These are phyloP conservation scores for Sporothrix mexicana DNA, from an alignment of 2,329 filamentous ascomycete genomes.

Conservation along the genomic window DNA sequence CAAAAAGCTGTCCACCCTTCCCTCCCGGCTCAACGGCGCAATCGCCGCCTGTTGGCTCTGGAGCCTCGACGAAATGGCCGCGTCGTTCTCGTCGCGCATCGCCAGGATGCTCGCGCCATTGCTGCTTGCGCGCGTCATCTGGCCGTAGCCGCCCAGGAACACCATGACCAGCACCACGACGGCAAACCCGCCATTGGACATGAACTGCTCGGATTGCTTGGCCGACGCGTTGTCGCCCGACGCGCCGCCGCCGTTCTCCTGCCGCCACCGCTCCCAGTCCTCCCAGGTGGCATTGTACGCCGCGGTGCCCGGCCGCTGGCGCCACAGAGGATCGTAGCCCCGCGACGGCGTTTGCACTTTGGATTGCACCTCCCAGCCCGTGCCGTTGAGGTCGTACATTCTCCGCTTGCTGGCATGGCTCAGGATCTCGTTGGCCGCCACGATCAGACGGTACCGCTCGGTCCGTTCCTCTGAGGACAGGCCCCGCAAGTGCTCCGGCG, in stretches of 20 bases:
- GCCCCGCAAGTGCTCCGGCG: slow-evolving; percentile 46
- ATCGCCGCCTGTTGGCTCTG: slow-evolving; percentile 59
- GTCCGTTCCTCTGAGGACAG: slow-evolving; percentile 68
- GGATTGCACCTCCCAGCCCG: slow-evolving; percentile 70
- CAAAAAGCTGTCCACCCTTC: slow-evolving; percentile 78
- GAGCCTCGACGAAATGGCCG: slow-evolving; percentile 67
- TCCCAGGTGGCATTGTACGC: slow-evolving; percentile 92
- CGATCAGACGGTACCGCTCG: slow-evolving; percentile 88
- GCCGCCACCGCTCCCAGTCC: slow-evolving; percentile 88
- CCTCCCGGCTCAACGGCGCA: slow-evolving; percentile 61
- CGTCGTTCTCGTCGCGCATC: slow-evolving; percentile 68
- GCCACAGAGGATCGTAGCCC: slow-evolving; percentile 57
- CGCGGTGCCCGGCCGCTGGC: slow-evolving; percentile 54
- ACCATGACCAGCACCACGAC: slow-evolving; percentile 73
- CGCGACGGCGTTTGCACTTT: slow-evolving; percentile 53
- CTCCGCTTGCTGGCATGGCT: slow-evolving; percentile 78
- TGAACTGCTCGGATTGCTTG: slow-evolving; percentile 64
- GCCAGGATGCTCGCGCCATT: slow-evolving; percentile 68
- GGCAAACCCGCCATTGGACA: slow-evolving; percentile 81
- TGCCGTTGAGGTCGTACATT: slow-evolving; percentile 80
- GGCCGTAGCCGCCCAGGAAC: slow-evolving; percentile 71
- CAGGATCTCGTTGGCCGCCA: slow-evolving; percentile 86
- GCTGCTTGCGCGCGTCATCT: slow-evolving; percentile 71
- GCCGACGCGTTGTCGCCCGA: slow-evolving; percentile 39
- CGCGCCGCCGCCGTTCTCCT: slow-evolving; percentile 54